A percentile compares a stretch with the other conserved stretches of the same genome.
Conservation (phyloP, 176 grass and related monocot species). For the Eragrostis curvula region DNA sequence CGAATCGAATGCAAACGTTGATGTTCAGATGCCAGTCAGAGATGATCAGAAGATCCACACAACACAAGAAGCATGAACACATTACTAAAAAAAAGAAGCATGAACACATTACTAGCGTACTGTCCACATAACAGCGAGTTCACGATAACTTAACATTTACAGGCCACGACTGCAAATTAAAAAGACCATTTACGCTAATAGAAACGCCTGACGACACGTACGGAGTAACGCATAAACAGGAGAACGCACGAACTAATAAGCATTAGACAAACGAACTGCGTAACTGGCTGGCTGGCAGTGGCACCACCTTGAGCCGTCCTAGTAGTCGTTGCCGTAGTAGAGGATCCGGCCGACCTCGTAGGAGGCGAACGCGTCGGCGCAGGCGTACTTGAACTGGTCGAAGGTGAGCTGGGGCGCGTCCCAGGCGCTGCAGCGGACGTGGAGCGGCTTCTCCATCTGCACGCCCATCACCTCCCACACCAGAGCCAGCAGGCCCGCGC, state of each 20-base stretch:
- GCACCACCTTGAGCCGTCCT: not conserved
- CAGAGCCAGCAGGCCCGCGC: conserved; percentile 28
- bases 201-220: not conserved
- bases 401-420: not conserved
- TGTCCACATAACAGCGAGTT: no score
- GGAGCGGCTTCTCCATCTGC: conserved; percentile 16
- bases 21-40: no score
- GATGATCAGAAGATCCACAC: no score
- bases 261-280: not conserved
- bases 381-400: conserved; percentile 44
- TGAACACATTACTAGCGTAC: no score
- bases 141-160: not conserved
- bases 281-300: not conserved
- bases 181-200: not conserved
- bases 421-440: conserved; percentile 35
- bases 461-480: conserved; percentile 43
- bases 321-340: conserved; percentile 12
- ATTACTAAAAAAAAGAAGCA: no score
- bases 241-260: not conserved
- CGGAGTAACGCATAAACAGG: no score
- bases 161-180: not conserved
- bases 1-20: no score
- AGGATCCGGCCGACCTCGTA: conserved; percentile 41
- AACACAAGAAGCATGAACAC: no score
- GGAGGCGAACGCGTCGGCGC: conserved; percentile 45